Conservation (phyloP, 2,329 filamentous ascomycete species). For the Fusarium brevicatenulatum region DNA sequence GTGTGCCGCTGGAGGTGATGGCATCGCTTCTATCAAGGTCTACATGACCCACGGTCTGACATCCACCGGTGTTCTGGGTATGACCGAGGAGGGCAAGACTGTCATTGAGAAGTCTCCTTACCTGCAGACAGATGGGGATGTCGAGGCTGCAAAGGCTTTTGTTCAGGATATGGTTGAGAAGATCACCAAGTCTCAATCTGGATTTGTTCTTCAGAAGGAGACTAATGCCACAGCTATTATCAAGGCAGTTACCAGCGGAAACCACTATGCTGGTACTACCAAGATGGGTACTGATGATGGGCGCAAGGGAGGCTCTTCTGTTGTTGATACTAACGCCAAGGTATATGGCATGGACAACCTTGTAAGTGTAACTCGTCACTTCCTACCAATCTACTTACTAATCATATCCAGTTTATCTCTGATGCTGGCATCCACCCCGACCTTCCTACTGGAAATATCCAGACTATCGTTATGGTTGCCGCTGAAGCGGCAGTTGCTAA, state of each 20-base stretch:
- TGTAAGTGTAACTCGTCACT: neutral
- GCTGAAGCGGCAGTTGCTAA: conserved; percentile 66
- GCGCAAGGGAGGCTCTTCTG: conserved; percentile 61
- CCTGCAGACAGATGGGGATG: conserved; percentile 67
- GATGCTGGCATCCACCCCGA: conserved; percentile 76
- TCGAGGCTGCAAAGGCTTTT: conserved; percentile 70
- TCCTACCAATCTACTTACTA: neutral
- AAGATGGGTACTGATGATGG: conserved; percentile 70
- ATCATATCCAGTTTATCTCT: conserved; percentile 61
- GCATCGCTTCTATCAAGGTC: conserved; percentile 61
- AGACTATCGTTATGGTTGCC: conserved; percentile 69
- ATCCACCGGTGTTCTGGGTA: conserved; percentile 69
- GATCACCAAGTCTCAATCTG: conserved; percentile 50
- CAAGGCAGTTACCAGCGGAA: conserved; percentile 49
- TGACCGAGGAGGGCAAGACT: conserved; percentile 66
- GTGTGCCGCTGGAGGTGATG: conserved; percentile 69
- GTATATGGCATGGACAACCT: conserved; percentile 75
- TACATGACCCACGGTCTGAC: conserved; percentile 72
- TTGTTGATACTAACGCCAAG: conserved; percentile 70
- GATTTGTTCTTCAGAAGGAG: conserved; percentile 17
- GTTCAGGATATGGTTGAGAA: conserved; percentile 69
- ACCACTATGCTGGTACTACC: conserved; percentile 65
- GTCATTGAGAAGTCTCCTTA: conserved; percentile 69
- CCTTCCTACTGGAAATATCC: conserved; percentile 73
- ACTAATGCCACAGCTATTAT: conserved; percentile 45